These are phyloP conservation scores for Rhodotorula sp. DNA, from an alignment of 1,284 basidiomycete species.

Conservation along the genomic window DNA sequence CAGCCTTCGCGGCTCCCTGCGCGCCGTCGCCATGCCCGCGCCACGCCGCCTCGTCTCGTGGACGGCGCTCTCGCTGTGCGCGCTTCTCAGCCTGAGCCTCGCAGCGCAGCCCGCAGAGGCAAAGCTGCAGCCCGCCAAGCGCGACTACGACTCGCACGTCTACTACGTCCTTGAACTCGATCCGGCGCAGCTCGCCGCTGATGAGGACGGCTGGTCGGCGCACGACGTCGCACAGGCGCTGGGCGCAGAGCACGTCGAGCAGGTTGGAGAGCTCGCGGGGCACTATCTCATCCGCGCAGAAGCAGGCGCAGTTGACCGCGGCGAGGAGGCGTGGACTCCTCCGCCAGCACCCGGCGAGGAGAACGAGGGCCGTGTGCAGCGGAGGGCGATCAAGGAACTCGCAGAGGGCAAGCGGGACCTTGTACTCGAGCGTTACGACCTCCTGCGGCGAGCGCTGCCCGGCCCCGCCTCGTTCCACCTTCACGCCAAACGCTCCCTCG, in stretches of 20 bases:
- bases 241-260: constrained; percentile 82
- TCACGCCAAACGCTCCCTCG: constrained; percentile 41
- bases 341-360: neutral
- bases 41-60: neutral
- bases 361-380: neutral
- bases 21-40: no score
- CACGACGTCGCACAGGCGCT: constrained; percentile 60
- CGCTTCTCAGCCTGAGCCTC: neutral
- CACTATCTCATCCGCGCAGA: constrained; percentile 79
- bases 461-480: constrained; percentile 22
- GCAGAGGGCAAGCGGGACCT: constrained; percentile 55
- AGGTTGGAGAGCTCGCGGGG: constrained; percentile 76
- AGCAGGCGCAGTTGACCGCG: constrained; percentile 27
- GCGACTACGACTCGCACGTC: constrained; percentile 71
- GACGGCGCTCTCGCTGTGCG: neutral
- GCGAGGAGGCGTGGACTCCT: constrained; percentile 14
- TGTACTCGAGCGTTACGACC: constrained; percentile 60
- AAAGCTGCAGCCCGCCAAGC: constrained; percentile 28
- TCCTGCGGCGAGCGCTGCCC: constrained; percentile 52
- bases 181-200: constrained; percentile 53
- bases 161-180: constrained; percentile 86
- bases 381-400: neutral
- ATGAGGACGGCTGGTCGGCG: neutral
- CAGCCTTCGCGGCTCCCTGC: no score
- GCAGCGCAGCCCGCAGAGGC: neutral